Conservation (phyloP, 768 basidiomycete genomes). For the Xerocomus potaroensis region DNA sequence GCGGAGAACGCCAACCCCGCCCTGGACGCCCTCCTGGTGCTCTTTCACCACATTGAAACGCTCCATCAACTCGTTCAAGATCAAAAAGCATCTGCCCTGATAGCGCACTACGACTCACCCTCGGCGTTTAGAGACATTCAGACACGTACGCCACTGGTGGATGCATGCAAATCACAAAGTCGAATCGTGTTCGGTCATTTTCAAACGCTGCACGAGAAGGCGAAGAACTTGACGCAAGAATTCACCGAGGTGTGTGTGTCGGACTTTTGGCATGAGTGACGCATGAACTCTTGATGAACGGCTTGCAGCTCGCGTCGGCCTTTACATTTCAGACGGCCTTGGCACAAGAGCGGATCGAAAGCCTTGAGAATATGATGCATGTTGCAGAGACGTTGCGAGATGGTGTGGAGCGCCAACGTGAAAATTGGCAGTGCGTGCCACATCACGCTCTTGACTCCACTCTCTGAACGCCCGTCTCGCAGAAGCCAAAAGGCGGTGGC, state of each 20-base stretch:
- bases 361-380: background rate
- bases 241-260: constrained; percentile 6
- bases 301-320: constrained; percentile 9
- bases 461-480: background rate
- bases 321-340: constrained; percentile 5
- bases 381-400: background rate
- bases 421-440: constrained; percentile 7
- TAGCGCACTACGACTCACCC: background rate
- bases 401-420: background rate
- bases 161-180: constrained; percentile 6
- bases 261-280: no score
- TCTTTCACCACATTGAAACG: constrained; percentile 6
- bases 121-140: constrained; percentile 2
- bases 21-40: constrained; percentile 3
- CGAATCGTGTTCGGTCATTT: constrained; percentile 4
- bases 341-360: constrained; percentile 2
- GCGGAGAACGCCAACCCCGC: background rate
- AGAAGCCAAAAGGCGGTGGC: constrained; percentile 4
- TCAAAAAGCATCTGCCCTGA: background rate
- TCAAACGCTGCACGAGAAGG: constrained; percentile 5
- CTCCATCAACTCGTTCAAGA: constrained; percentile 3
- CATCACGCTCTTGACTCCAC: background rate
- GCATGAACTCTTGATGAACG: no score
- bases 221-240: constrained; percentile 5
- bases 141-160: constrained; percentile 1